phyloP scores from a whole-genome alignment of 371 early-diverging fungal species.

The Rhizopus delemar region DNA sequence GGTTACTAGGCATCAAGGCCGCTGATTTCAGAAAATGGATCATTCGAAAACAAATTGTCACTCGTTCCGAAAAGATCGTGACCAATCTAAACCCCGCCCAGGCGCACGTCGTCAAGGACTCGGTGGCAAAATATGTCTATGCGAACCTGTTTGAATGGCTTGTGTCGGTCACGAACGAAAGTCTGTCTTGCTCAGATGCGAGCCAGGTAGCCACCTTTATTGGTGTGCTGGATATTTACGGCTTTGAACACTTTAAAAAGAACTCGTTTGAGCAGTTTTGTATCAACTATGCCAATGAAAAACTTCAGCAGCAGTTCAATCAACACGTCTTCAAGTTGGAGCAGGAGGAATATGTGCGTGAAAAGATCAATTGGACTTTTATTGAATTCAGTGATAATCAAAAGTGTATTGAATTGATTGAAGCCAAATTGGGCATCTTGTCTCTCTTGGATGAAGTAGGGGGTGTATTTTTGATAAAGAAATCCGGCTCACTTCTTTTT shows the following conservation, averaged over 20 bases:
- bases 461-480: neutral
- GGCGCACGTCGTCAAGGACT: conserved; percentile 84
- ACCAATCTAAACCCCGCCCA: conserved; percentile 75
- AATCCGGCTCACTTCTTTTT: conserved; percentile 47
- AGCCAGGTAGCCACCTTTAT: conserved; percentile 70
- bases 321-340: conserved; percentile 81
- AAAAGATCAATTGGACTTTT: conserved; percentile 89
- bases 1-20: conserved; percentile 75
- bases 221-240: conserved; percentile 96
- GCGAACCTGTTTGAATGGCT: conserved; percentile 93
- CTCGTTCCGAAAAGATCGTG: conserved; percentile 87
- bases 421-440: conserved; percentile 94
- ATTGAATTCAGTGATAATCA: conserved; percentile 99
- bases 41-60: conserved; percentile 86
- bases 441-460: conserved; percentile 92
- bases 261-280: conserved; percentile 99
- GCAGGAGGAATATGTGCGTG: conserved; percentile 94
- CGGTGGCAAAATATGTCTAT: conserved; percentile 94
- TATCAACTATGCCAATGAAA: conserved; percentile 98
- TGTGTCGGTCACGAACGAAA: conserved; percentile 79
- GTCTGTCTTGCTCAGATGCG: conserved; percentile 60
- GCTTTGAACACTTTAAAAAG: conserved; percentile 95
- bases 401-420: conserved; percentile 98
- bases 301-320: conserved; percentile 94
- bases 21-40: conserved; percentile 88